Percentiles rank a stretch among this genome's conserved stretches.
phyloP scores from a whole-genome alignment of 78 protist species.

The Carpediemonas membranifera region DNA sequence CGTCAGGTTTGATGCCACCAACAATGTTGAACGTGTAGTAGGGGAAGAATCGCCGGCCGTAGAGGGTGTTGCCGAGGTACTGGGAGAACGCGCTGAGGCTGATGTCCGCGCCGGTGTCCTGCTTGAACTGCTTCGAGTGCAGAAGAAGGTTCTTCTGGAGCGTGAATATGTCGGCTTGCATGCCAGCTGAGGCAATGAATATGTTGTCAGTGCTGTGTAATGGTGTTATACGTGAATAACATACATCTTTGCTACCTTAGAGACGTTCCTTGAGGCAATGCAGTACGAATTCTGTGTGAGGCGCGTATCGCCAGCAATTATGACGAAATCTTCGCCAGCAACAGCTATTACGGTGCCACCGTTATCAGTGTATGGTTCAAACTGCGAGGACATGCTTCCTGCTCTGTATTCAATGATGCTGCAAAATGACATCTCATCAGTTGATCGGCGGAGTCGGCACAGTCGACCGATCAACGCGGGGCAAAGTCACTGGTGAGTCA shows the following conservation, averaged over 20 bases:
- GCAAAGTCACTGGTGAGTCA: too few relatives aligned
- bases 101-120: conserved; percentile 57
- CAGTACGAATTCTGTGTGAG: conserved; percentile 69
- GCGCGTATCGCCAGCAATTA: conserved; percentile 95
- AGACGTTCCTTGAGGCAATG: conserved; percentile 61
- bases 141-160: conserved; percentile 62
- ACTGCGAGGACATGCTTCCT: conserved; percentile 1
- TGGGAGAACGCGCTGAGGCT: conserved; percentile 69
- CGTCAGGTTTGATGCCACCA: conserved; percentile 55
- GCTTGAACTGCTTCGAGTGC: conserved; percentile 20
- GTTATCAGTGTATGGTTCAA: conserved; percentile 23
- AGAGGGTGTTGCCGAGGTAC: conserved; percentile 78
- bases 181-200: conserved; percentile 76
- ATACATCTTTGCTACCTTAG: conserved; percentile 60
- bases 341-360: conserved; percentile 67
- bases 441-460: too few relatives aligned
- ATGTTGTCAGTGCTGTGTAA: conserved; percentile 49
- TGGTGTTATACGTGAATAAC: conserved; percentile 25
- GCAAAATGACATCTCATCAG: too few relatives aligned
- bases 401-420: too few relatives aligned
- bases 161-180: conserved; percentile 72
- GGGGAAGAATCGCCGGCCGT: conserved; percentile 90
- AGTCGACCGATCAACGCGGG: too few relatives aligned
- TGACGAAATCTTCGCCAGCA: conserved; percentile 80
- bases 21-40: conserved; percentile 80